phyloP scores from a whole-genome alignment of 2,329 filamentous ascomycete genomes.

The Emmonsiellopsis sp. region DNA sequence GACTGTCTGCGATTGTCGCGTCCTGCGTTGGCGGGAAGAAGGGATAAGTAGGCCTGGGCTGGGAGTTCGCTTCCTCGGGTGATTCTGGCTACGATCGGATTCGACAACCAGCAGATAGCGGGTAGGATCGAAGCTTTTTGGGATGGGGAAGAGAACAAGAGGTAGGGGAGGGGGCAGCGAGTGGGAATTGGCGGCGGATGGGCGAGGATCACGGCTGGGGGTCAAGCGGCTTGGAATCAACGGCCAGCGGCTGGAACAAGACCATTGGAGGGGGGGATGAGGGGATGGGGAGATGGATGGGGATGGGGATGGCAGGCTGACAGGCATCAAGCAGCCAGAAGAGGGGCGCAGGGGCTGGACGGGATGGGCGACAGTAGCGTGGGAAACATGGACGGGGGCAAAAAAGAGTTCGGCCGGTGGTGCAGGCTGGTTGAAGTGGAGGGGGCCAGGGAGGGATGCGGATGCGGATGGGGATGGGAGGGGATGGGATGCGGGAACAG shows the following conservation, averaged over 20 bases:
- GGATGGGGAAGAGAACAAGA: neutral
- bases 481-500: no score
- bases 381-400: no score
- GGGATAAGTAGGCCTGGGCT: neutral
- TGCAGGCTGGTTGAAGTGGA: no score
- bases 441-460: no score
- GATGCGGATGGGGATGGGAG: no score
- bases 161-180: neutral
- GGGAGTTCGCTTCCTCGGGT: neutral
- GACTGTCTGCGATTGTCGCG: neutral
- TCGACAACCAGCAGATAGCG: neutral
- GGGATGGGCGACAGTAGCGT: neutral
- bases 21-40: neutral
- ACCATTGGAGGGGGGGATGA: neutral
- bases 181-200: slow-evolving; percentile 6
- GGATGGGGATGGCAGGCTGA: neutral
- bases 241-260: neutral
- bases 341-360: neutral
- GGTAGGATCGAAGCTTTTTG: neutral
- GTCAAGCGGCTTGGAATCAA: neutral
- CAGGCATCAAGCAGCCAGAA: slow-evolving; percentile 1
- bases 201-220: slow-evolving; percentile 11
- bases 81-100: neutral
- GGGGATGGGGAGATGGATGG: neutral
- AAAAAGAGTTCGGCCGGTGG: no score